Base-by-base conservation (phyloP, 164 flowering plant genomes). In the Vitis amurensis region DNA sequence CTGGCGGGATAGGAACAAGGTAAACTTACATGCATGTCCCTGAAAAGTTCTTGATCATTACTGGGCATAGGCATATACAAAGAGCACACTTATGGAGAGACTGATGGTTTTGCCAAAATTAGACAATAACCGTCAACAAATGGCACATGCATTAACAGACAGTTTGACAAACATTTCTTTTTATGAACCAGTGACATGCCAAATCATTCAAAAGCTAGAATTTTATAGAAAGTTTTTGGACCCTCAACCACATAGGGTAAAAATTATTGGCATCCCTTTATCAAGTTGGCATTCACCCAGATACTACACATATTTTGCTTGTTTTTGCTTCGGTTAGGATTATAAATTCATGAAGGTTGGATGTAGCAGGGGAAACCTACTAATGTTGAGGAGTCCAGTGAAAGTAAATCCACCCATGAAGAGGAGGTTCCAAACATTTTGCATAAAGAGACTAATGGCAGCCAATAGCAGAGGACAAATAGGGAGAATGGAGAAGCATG, bases 1-100 rank as follows among this genome's bases (percentile, higher is more conserved):
- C 17, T 83, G 86, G 86, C 78, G 74, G 7, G 83, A 82, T 67
- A 75, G 68, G 66, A 80, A 71, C 74, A 83, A 83, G 85, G 85
- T 78, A 75, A 62, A 8, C 44, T 63, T 29, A 3, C 56, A 57
- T 30, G 2, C 44, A 37, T 37, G 44, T 59, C 11, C 61, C 61
- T 17, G 61, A n/a, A n/a, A 10, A 59, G 29, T 59, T 59, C 57
- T 37, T 37, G 44, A 37, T 37, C 44, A 37, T 37, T 37, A 37
- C 44, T 37, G 44, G 44, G 44, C 44, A 37, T 37, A 37, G 44
- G 7, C 0, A 0, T 0, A 37, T 37, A 37, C 44, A 3, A 37
- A 37, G 44, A 37, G 44, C 44, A 37, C 44, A 37, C 44, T 37
- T 37, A 37, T 37, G 44, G 6, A 3, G 6, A 31, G 6, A 31